These are phyloP conservation scores for Madurella fahalii DNA, from an alignment of 2,329 filamentous ascomycete genomes.

Conservation along the genomic window DNA sequence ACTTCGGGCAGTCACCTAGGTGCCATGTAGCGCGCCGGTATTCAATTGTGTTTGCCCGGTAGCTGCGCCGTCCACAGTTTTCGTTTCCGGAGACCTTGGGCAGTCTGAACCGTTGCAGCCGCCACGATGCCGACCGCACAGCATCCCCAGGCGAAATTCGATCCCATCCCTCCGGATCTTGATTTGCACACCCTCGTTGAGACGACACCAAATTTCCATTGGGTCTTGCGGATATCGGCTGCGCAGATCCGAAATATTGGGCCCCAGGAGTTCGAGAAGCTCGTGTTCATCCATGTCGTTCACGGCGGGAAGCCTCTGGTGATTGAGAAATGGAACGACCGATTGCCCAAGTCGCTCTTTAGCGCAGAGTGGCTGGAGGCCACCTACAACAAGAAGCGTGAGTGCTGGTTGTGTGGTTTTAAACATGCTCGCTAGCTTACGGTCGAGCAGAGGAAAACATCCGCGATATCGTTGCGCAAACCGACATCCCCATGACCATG, in stretches of 20 bases:
- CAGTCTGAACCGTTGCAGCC: constrained; percentile 6
- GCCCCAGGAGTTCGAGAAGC: constrained; percentile 75
- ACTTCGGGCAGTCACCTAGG: no score
- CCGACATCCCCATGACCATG: constrained; percentile 77
- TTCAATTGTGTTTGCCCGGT: not conserved
- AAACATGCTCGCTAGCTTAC: not conserved
- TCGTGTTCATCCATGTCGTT: constrained; percentile 80
- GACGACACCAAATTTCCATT: constrained; percentile 77
- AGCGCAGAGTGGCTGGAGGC: constrained; percentile 74
- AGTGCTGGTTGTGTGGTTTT: constrained; percentile 25
- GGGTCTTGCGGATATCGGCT: constrained; percentile 74
- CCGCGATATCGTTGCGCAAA: constrained; percentile 69
- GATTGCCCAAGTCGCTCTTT: constrained; percentile 74
- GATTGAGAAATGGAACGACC: constrained; percentile 79
- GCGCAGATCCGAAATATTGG: constrained; percentile 75
- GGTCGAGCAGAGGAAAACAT: constrained; percentile 67
- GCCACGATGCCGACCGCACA: constrained; percentile 66
- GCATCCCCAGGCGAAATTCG: constrained; percentile 83
- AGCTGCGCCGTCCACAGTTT: not conserved
- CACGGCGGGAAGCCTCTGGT: constrained; percentile 82
- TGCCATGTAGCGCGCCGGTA: no score
- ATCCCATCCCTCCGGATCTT: constrained; percentile 82
- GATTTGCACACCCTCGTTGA: constrained; percentile 74
- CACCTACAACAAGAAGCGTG: constrained; percentile 75
- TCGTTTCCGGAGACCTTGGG: not conserved